phyloP scores from a whole-genome alignment of 1,139 yeast genomes.

The Geotrichum cucujoidarum region DNA sequence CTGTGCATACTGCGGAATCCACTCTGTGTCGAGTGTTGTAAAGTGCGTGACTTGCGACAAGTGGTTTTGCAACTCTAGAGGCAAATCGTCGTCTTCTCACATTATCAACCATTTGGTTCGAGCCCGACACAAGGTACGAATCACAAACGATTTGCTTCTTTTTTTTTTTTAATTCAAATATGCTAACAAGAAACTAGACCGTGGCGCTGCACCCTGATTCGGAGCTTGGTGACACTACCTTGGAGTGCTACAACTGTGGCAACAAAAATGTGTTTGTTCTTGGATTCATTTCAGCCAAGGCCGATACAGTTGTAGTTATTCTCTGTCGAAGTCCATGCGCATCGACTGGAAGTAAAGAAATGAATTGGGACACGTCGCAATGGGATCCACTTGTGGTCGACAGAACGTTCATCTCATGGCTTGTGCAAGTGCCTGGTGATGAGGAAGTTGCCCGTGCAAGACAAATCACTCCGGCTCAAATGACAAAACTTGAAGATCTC shows the following conservation, averaged over 20 bases:
- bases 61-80: slow-evolving; percentile 89
- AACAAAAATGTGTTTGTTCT: slow-evolving; percentile 71
- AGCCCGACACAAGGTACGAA: slow-evolving; percentile 58
- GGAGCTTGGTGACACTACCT: slow-evolving; percentile 74
- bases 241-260: slow-evolving; percentile 92
- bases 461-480: slow-evolving; percentile 58
- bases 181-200: too few relatives aligned
- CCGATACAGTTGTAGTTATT: slow-evolving; percentile 81
- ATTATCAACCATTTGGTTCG: slow-evolving; percentile 81
- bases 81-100: slow-evolving; percentile 64
- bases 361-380: slow-evolving; percentile 78
- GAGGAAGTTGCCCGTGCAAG: slow-evolving; percentile 56
- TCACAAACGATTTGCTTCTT: slow-evolving; percentile 19
- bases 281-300: slow-evolving; percentile 85
- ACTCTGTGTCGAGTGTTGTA: slow-evolving; percentile 60
- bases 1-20: slow-evolving; percentile 57
- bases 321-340: slow-evolving; percentile 90
- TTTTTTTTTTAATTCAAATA: too few relatives aligned
- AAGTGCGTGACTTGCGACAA: slow-evolving; percentile 72
- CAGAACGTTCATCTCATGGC: slow-evolving; percentile 75
- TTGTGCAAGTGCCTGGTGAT: slow-evolving; percentile 64
- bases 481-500: slow-evolving; percentile 67
- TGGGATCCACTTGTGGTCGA: slow-evolving; percentile 89
- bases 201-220: slow-evolving; percentile 76
- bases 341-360: slow-evolving; percentile 43